A percentile compares a stretch with the other conserved stretches of the same genome.
Conservation (phyloP, 176 grass and related monocot species). For the Musa itinerans region DNA sequence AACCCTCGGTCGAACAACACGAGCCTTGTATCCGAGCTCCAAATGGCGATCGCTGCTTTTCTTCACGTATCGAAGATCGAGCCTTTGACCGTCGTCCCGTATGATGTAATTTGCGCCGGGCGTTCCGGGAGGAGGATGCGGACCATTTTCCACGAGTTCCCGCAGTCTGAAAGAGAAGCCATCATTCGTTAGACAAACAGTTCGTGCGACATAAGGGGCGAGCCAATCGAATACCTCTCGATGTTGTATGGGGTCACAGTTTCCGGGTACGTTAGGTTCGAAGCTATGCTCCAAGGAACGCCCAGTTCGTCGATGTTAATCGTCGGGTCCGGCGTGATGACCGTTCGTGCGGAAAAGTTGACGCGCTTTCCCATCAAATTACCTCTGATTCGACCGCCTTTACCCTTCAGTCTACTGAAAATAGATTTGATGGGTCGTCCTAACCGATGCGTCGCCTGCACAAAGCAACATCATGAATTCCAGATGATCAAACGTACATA, state of each 20-base stretch:
- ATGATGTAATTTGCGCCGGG: constrained; percentile 94
- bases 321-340: constrained; percentile 91
- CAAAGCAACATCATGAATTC: constrained; percentile 5
- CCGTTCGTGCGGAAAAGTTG: constrained; percentile 90
- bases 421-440: constrained; percentile 98
- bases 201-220: neutral
- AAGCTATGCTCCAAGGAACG: constrained; percentile 95
- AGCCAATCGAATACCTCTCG: constrained; percentile 42
- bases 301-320: constrained; percentile 94
- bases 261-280: constrained; percentile 93
- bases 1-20: too few species aligned
- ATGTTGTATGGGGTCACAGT: constrained; percentile 97
- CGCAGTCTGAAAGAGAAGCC: constrained; percentile 39
- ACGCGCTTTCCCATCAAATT: constrained; percentile 99
- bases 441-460: constrained; percentile 82
- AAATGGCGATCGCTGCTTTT: constrained; percentile 96
- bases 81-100: constrained; percentile 87
- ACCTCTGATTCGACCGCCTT: constrained; percentile 96
- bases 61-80: constrained; percentile 89
- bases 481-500: neutral
- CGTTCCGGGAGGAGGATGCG: constrained; percentile 83
- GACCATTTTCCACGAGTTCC: constrained; percentile 90
- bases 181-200: neutral
- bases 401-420: constrained; percentile 92
- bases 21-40: constrained; percentile 88